Conservation (phyloP, 2,329 filamentous ascomycete genomes). For the Phoma sp. region DNA sequence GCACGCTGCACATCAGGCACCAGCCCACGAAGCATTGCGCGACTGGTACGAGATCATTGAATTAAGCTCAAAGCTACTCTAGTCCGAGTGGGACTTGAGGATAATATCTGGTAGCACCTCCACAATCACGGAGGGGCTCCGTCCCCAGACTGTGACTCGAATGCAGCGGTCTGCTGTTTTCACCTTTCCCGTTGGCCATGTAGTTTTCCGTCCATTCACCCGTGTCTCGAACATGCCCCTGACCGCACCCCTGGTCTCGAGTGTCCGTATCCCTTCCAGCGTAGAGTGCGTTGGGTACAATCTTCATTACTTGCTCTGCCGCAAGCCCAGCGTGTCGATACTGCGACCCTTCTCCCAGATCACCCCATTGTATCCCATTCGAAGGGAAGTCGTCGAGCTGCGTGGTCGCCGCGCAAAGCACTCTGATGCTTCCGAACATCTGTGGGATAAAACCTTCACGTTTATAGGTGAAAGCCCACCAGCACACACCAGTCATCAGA, state of each 20-base stretch:
- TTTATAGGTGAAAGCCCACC: slow-evolving; percentile 40
- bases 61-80: background rate
- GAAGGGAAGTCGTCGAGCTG: slow-evolving; percentile 36
- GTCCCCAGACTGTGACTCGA: slow-evolving; percentile 8
- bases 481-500: slow-evolving; percentile 38
- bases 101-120: background rate
- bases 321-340: slow-evolving; percentile 40
- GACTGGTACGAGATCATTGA: background rate
- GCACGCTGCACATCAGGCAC: background rate
- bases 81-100: background rate
- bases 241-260: background rate
- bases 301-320: slow-evolving; percentile 30
- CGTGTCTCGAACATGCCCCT: background rate
- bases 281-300: slow-evolving; percentile 36
- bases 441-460: slow-evolving; percentile 43
- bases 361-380: slow-evolving; percentile 34
- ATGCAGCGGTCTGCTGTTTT: background rate
- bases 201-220: background rate
- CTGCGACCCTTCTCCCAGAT: slow-evolving; percentile 27
- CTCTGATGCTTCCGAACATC: slow-evolving; percentile 42
- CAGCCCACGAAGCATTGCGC: background rate
- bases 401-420: slow-evolving; percentile 35
- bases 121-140: slow-evolving; percentile 1
- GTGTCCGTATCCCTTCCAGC: slow-evolving; percentile 17
- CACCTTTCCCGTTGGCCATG: background rate